Base-by-base conservation (phyloP, 805 yeast genomes). In the Starmerella roubikii region DNA sequence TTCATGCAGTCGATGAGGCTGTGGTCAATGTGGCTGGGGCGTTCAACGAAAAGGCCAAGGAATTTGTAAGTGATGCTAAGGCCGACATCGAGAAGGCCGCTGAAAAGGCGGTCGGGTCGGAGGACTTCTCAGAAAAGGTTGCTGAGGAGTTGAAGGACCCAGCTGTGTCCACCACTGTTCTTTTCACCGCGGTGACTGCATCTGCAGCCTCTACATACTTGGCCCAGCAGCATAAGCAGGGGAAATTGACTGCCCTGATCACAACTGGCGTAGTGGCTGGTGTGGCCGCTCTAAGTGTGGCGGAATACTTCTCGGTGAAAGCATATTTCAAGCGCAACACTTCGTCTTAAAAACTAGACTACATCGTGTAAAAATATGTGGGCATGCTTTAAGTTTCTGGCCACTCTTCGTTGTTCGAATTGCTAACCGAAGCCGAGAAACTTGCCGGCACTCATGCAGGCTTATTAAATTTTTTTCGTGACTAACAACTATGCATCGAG, bases 151-250 rank as follows among this genome's bases (percentile, higher is more conserved):
- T 52, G 19, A 47, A 44, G 34, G 55, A 52, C 41, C 54, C 55
- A 3, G 54, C 54, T 15, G 42, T 48, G 7, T 43, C 51, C 34
- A 50, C 55, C 22, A 52, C 55, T 28, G 52, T 49, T 11, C 41
- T 50, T 17, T 50, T 52, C 37, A 45, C 55, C 3, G 49, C 49
- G 15, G 46, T 50, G 28, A 49, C 54, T 12, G 49, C 54, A 31
- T 41, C 53, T n/a, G 55, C 55, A 9, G 55, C 55, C 23, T 42
- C 52, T 8, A 48, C 54, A 15, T 52, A 52, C 39, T 40, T 52
- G 19, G 41, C 51, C 30, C 53, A 52, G 41, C 55, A 52, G 50
- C 52, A 50, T 46, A 46, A 45, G 39, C 50, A 44, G 36, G 55
- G 54, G 17, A 50, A 40, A 34, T 42, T 50, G 21, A 44, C 48